Evolutionary conservation across 768 basidiomycete genomes (phyloP), one percentile per base, ranked within the genome.

Genomic region (Hygrocybe punicea): DNA sequence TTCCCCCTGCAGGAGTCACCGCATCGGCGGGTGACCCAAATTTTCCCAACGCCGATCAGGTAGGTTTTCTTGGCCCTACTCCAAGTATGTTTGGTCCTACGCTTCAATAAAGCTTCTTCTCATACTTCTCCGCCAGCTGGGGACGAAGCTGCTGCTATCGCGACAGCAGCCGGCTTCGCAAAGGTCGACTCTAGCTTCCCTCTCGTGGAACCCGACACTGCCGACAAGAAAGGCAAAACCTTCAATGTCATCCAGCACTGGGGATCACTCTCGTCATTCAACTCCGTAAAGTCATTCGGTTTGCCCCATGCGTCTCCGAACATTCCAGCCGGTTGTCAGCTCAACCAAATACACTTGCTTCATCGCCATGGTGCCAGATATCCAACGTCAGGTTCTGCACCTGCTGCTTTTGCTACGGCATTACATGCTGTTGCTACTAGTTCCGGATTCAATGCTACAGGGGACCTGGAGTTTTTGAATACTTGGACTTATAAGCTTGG

Each of bases 401-500:
- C 77, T 24, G 70, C 78, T n/a, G 69, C 67, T 10, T 75, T 83
- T 58, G 78, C 81, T 4, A 61, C 65, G 17, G 76, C 77, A 16
- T 60, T 85, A 17, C 78, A 84, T 59, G 65, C 77, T 25, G 72
- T 71, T 10, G 83, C 82, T 1, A 57, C 63, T 6, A 58, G 59
- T 11, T 67, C 73, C 3, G 70, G 74, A 3, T 81, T 85, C 72
- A 76, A 72, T 11, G 82, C 80, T 0, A 76, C 73, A 0, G 87
- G 85, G 0, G 71, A 78, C 0, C 68, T 91, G 17, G 62, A 73
- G 1, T 93, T 91, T 65, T 69, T 93, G 68, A 84, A 86, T 60
- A 78, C 77, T 35, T 93, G 89, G 89, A 81, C 80, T 3, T 92
- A 87, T 67, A 84, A 84, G 62, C 83, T 93, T 11, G 91, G 91